phyloP scores from a whole-genome alignment of 2,329 filamentous ascomycete genomes.

The Colletotrichum lupini region DNA sequence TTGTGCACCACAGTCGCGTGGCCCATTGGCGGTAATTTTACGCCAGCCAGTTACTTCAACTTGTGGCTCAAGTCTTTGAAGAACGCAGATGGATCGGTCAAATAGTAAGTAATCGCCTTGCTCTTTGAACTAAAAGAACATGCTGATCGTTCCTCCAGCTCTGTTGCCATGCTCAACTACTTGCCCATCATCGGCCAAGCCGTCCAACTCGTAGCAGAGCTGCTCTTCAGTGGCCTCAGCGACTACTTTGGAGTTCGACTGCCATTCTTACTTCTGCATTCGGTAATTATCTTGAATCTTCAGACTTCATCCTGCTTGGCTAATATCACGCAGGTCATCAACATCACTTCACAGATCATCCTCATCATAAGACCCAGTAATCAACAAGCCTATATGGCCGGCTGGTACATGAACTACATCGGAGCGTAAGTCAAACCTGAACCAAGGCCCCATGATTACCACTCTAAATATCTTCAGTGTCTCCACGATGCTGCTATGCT shows the following conservation, averaged over 20 bases:
- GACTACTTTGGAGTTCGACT: slow-evolving; percentile 24
- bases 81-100: slow-evolving; percentile 20
- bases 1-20: not conserved
- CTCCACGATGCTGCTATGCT: slow-evolving; percentile 25
- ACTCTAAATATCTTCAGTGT: slow-evolving; percentile 2
- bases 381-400: slow-evolving; percentile 21
- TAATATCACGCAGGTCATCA: not conserved
- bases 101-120: not conserved
- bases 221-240: slow-evolving; percentile 20
- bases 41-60: slow-evolving; percentile 24
- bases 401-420: slow-evolving; percentile 32
- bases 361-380: slow-evolving; percentile 21
- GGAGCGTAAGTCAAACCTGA: slow-evolving; percentile 3
- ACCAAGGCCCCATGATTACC: fast-evolving
- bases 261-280: slow-evolving; percentile 19
- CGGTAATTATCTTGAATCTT: not conserved
- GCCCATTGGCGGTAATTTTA: slow-evolving; percentile 26
- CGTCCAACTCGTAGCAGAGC: slow-evolving; percentile 17
- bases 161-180: slow-evolving; percentile 27
- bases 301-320: not conserved
- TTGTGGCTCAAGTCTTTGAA: slow-evolving; percentile 21
- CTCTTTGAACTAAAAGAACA: not conserved
- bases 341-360: slow-evolving; percentile 22
- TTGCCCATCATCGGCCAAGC: slow-evolving; percentile 19
- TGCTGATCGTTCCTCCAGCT: not conserved